Base-by-base conservation (phyloP, 1,284 basidiomycete genomes). In the Rhodotorula sp. region DNA sequence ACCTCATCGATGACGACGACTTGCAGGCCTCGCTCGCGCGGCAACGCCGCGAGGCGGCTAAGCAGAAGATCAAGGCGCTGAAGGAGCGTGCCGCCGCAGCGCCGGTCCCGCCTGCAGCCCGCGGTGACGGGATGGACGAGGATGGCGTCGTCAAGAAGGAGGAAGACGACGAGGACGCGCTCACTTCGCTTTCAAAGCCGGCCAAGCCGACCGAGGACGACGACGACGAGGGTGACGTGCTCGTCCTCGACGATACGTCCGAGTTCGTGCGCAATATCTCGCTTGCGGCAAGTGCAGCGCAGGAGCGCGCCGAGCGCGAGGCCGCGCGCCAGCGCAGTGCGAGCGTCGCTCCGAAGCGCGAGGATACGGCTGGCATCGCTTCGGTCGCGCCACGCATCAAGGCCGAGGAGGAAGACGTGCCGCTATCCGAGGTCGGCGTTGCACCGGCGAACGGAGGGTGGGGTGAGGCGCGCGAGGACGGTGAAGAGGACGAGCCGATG, bases 1-100 rank as follows among this genome's bases (percentile, higher is more conserved):
- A 97, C 83, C 91, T 98, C 81, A 90, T 99, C 74, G 97, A 99
- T 83, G 97, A 99, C 81, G 97, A 99, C 81, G 97, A 99, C 79
- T 86, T 99, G 52, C 94, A 97, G 85, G 92, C 92, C 48, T 92
- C 92, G 44, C 85, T 99, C 66, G 91, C 96, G 41, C 88, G 91
- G 25, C 88, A 92, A 69, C 86, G 97, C 70, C 87, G 91, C 78
- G 89, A 89, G 52, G 91, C 91, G 77, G 86, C 92, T 4, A 89
- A 89, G 80, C 92, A 90, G 80, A 82, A 86, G 50, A 90, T 90
- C 79, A 93, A 91, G 79, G 75, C 90, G 53, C 88, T 90, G 34
- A 71, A 73, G 57, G 56, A 64, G 49, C 68, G 70, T 4, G 61
- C 71, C 3, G 60, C 66, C 3, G 53, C 48, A 7, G 66, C 44